These are phyloP conservation scores for Kernera saxatilis DNA, from an alignment of 345 rosid species.

Conservation along the genomic window DNA sequence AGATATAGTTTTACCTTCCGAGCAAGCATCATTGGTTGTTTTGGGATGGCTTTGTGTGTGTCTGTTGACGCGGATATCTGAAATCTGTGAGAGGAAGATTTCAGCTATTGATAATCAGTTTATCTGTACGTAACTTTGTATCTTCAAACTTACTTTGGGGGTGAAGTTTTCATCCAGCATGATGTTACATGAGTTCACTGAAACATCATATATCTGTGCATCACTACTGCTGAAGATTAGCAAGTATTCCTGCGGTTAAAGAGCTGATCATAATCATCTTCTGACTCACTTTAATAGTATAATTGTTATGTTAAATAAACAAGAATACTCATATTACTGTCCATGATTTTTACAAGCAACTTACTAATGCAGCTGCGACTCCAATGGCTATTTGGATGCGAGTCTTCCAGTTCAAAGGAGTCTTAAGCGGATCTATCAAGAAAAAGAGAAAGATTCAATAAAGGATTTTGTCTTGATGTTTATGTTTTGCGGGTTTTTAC, in stretches of 20 bases:
- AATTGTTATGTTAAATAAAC: not conserved
- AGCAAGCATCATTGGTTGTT: conserved; percentile 33
- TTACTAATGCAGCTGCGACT: conserved; percentile 93
- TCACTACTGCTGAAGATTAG: conserved; percentile 63
- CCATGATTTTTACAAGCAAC: conserved; percentile 13
- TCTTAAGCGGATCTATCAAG: conserved; percentile 81
- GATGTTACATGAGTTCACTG: conserved; percentile 74
- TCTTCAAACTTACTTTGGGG: conserved; percentile 50
- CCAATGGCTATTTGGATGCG: conserved; percentile 76
- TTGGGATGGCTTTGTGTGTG: conserved; percentile 29
- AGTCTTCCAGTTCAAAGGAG: conserved; percentile 86
- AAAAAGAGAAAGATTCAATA: not conserved
- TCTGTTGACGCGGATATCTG: conserved; percentile 53
- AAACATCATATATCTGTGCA: conserved; percentile 58
- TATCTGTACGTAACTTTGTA: not conserved
- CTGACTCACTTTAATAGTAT: not conserved
- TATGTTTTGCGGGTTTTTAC: conserved; percentile 33
- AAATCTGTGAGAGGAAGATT: conserved; percentile 40
- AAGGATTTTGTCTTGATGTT: not conserved
- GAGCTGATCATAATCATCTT: not conserved
- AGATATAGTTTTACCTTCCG: conserved; percentile 47
- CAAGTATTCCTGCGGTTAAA: conserved; percentile 69
- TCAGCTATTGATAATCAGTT: not conserved
- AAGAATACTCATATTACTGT: not conserved
- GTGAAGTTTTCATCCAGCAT: conserved; percentile 85